Base-by-base conservation (phyloP, 73 alveolate genomes). In the Diophrys appendiculata region DNA sequence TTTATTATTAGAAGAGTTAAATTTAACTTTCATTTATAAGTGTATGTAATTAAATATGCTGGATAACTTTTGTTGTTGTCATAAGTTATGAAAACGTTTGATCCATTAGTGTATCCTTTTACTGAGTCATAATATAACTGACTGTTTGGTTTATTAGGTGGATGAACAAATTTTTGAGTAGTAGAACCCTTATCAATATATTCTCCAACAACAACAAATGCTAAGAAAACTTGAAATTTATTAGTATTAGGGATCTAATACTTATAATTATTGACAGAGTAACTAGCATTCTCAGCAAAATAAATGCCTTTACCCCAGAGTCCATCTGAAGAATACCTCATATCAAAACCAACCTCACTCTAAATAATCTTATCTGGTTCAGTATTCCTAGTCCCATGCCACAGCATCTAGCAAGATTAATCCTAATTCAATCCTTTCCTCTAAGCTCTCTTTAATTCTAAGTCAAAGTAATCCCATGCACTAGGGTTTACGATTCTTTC, bases 261-360 rank as follows among this genome's bases (percentile, higher is more conserved):
- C 67, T 76, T 25, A 18, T 65, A 5, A 73, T 84, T 74, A 29
- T 0, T 2, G 29, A 60, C 30, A 3, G 83, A 64, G 68, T 84
- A 77, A 1, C 67, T 13, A 0, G 80, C 74, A 13, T 68, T 84
- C 43, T n/a, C 34, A 2, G 92, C 87, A 53, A 84, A 84, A 71
- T 84, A 84, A 27, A 68, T 29, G 22, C 87, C 92, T 33, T 30
- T 29, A 18, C 92, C 92, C 92, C 92, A 84, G 84, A 68, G 24
- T 52, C 92, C 92, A 25, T 29, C 70, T 27, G 43, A 32, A 8
- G 87, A 67, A 52, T 22, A 74, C 25, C 77, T n/a, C 78, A 68
- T 52, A 32, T 84, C 79, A 29, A 75, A 75, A 1, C 83, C 83
- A 27, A 33, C 83, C 55, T 75, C 83, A 29, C 75, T 26, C 31